Base-by-base conservation (phyloP, 176 grass and related monocot species). In the Triticum monococcum region DNA sequence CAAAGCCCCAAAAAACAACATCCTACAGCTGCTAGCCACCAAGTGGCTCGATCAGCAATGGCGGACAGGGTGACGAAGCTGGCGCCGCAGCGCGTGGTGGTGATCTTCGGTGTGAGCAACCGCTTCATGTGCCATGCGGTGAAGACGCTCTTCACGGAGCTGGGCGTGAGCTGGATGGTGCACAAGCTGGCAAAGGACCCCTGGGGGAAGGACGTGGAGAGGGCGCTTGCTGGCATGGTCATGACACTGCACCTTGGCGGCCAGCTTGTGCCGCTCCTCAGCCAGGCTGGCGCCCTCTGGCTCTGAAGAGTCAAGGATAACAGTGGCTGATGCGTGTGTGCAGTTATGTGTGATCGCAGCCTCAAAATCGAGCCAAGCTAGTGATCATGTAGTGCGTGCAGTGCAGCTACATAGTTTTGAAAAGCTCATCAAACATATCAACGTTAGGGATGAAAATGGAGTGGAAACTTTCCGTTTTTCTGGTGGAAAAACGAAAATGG, bases 121-220 rank as follows among this genome's bases (percentile, higher is more conserved):
- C 86, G 85, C 68, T 95, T 61, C 90, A 95, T 95, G 90, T 95
- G 93, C 81, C 90, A 95, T 50, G 59, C 82, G 3, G 81, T 95
- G 87, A 86, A 83, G 93, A 85, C 78, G 38, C 80, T 95, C 12
- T 92, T 95, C 79, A 83, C 71, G 2, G 90, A 80, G 3, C 85
- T 95, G 5, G 90, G 90, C 3, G 90, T 90, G 57, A 90, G 83
- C 73, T 86, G 84, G 70, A 24, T 72, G 38, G 79, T 86, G 52
- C 36, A 46, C 43, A 87, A 94, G 85, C 64, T 92, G 67, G 87
- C 88, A 46, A 80, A 83, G 87, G 87, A 92, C 16, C 85, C 89
- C 12, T 37, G 17, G 10, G 90, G 92, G 22, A 88, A 77, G 64
- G 85, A 92, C 22, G 81, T 94, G 22, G 92, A 94, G 78, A 12